These are phyloP conservation scores for Yamadazyma mexicana DNA, from an alignment of 1,139 yeast genomes.

Conservation along the genomic window DNA sequence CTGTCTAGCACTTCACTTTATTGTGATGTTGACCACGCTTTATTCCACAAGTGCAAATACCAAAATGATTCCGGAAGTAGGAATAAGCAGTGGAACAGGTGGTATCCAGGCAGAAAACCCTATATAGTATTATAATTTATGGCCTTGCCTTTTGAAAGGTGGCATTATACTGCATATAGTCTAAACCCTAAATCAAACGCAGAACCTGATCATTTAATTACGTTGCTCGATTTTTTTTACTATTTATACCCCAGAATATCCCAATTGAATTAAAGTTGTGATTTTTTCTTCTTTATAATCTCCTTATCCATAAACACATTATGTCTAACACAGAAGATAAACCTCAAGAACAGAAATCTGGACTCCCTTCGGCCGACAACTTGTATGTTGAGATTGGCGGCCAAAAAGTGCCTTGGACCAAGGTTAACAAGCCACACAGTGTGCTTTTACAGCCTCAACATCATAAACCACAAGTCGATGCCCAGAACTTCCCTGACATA, in stretches of 20 bases:
- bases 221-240: too few relatives aligned
- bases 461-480: slow-evolving; percentile 29
- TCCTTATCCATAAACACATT: not conserved
- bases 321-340: too few relatives aligned
- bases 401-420: slow-evolving; percentile 35
- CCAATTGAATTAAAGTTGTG: not conserved
- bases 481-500: slow-evolving; percentile 24
- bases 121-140: not conserved
- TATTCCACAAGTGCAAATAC: slow-evolving; percentile 55
- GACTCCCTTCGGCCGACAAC: too few relatives aligned
- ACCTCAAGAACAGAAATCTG: too few relatives aligned
- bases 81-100: slow-evolving; percentile 48
- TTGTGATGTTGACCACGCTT: slow-evolving; percentile 67
- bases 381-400: slow-evolving; percentile 37
- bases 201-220: not conserved
- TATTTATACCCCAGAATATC: slow-evolving; percentile 1
- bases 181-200: not conserved
- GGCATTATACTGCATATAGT: not conserved
- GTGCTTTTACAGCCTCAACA: slow-evolving; percentile 33
- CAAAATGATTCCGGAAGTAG: slow-evolving; percentile 50
- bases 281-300: too few relatives aligned
- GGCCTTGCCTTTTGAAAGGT: too few relatives aligned
- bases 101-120: slow-evolving; percentile 20
- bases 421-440: slow-evolving; percentile 43
- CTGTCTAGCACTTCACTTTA: slow-evolving; percentile 71